Conservation (phyloP, 2,329 filamentous ascomycete species). For the Cytospora leucostoma region DNA sequence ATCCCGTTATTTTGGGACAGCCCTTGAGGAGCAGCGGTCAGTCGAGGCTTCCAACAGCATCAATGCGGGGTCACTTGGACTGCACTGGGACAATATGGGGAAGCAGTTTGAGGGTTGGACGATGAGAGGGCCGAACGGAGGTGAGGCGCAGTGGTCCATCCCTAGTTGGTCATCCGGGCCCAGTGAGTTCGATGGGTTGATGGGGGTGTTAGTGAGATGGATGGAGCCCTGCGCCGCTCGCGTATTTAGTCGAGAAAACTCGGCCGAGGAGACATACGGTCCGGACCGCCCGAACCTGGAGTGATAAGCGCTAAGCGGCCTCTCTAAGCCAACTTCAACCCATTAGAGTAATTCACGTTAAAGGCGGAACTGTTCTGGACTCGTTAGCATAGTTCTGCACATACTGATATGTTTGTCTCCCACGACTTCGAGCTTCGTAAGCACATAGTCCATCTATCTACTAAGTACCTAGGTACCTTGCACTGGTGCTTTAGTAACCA, state of each 20-base stretch:
- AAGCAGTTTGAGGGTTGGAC: background rate
- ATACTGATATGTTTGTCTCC: no score
- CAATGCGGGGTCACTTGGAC: background rate
- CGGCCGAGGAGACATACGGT: no score
- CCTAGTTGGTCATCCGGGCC: background rate
- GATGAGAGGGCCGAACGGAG: background rate
- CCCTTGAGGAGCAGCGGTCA: constrained; percentile 1
- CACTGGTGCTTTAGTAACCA: no score
- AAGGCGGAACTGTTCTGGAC: no score
- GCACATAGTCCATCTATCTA: no score
- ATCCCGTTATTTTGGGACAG: constrained; percentile 4
- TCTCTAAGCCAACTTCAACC: no score
- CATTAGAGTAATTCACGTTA: no score
- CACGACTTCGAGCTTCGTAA: no score
- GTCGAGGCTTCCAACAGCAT: background rate
- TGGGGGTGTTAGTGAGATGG: background rate
- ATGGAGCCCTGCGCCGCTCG: background rate
- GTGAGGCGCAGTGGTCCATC: background rate
- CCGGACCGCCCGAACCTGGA: background rate
- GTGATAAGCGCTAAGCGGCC: no score
- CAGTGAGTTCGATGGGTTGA: background rate
- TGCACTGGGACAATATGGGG: background rate
- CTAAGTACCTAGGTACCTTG: no score
- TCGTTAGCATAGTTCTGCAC: no score
- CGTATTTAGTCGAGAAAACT: no score